These are phyloP conservation scores for Penicillium odoratum DNA, from an alignment of 495 filamentous ascomycete species.

Conservation along the genomic window DNA sequence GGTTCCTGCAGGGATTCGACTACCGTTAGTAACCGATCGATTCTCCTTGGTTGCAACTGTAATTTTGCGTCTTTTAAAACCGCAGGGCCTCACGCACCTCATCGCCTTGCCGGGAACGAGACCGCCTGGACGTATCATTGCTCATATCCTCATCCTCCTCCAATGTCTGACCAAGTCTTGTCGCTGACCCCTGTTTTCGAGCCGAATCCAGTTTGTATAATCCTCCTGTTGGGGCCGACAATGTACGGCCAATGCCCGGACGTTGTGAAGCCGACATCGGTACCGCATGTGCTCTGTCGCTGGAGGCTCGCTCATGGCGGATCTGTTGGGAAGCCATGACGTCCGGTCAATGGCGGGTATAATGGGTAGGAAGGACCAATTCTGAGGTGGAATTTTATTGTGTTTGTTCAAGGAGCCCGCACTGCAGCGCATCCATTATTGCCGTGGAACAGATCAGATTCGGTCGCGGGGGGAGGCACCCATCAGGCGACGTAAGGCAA, in stretches of 20 bases:
- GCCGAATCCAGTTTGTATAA: slow-evolving; percentile 30
- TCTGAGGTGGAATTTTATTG: slow-evolving; percentile 21
- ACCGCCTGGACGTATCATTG: slow-evolving; percentile 12
- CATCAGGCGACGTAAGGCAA: slow-evolving; percentile 3
- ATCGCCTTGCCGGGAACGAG: slow-evolving; percentile 20
- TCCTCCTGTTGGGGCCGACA: slow-evolving; percentile 35
- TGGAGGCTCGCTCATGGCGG: slow-evolving; percentile 34
- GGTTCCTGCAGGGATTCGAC: slow-evolving; percentile 21
- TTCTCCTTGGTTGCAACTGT: background rate
- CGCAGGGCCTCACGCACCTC: slow-evolving; percentile 26
- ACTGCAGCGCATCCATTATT: slow-evolving; percentile 43
- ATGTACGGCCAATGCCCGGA: slow-evolving; percentile 35
- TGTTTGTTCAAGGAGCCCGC: slow-evolving; percentile 29
- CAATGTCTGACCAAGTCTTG: slow-evolving; percentile 30
- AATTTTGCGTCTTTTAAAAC: background rate
- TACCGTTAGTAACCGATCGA: slow-evolving; percentile 19
- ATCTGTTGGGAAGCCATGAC: slow-evolving; percentile 17
- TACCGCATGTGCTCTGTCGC: slow-evolving; percentile 34
- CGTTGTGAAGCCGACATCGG: slow-evolving; percentile 25
- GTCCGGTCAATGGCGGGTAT: background rate
- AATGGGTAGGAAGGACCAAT: background rate
- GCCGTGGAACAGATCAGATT: slow-evolving; percentile 18
- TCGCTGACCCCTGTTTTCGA: slow-evolving; percentile 20
- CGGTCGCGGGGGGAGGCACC: slow-evolving; percentile 12
- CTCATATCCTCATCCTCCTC: slow-evolving; percentile 36